Evolutionary conservation across 345 rosid genomes (phyloP).

Genomic region (Hibiscus trionum): DNA sequence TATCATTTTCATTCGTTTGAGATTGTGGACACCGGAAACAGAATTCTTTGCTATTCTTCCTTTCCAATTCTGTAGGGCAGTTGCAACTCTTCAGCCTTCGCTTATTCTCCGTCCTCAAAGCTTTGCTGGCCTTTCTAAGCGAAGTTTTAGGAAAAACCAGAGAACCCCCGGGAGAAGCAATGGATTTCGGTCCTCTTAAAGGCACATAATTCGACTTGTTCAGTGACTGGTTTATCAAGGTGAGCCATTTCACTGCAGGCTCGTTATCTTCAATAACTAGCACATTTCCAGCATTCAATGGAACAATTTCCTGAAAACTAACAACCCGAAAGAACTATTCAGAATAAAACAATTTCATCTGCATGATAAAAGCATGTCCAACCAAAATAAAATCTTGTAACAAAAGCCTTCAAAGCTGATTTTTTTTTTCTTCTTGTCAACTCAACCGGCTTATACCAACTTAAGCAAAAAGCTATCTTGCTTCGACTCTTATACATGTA

Average conservation of each 20-base stretch:
- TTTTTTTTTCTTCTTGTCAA: neutral
- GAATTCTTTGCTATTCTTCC: slow-evolving; percentile 52
- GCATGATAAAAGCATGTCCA: neutral
- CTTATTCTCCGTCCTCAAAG: slow-evolving; percentile 66
- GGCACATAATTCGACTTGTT: slow-evolving; percentile 37
- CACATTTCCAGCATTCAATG: slow-evolving; percentile 96
- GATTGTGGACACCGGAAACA: slow-evolving; percentile 65
- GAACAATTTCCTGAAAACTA: slow-evolving; percentile 98
- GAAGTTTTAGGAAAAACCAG: slow-evolving; percentile 68
- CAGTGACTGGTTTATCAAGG: slow-evolving; percentile 64
- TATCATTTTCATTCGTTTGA: slow-evolving; percentile 35
- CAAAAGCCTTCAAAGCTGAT: neutral
- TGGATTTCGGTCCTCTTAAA: slow-evolving; percentile 22
- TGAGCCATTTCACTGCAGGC: slow-evolving; percentile 89
- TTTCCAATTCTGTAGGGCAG: slow-evolving; percentile 48
- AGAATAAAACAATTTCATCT: neutral
- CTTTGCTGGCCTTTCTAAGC: slow-evolving; percentile 63
- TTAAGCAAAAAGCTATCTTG: neutral
- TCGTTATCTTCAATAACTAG: slow-evolving; percentile 87
- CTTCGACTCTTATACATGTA: neutral
- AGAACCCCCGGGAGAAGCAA: slow-evolving; percentile 33
- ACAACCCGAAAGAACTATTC: neutral
- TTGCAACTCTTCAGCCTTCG: slow-evolving; percentile 76
- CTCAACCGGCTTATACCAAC: neutral
- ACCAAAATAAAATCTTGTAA: neutral